These are phyloP conservation scores for Fusarium brachygibbosum DNA, from an alignment of 2,329 filamentous ascomycete species.

Conservation along the genomic window DNA sequence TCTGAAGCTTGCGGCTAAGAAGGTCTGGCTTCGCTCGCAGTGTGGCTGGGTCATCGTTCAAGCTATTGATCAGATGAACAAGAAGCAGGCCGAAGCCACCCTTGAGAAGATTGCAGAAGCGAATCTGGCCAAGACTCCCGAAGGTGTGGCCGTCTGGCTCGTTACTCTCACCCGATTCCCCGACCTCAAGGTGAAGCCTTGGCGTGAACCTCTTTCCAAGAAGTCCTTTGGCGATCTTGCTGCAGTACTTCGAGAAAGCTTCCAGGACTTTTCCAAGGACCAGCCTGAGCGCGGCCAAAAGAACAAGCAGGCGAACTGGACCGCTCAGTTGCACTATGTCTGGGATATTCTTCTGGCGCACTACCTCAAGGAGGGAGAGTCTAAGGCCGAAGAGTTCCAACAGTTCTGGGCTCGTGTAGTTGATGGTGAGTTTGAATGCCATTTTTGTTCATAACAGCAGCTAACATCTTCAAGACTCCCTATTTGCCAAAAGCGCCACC, in stretches of 20 bases:
- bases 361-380: constrained; percentile 58
- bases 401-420: constrained; percentile 90
- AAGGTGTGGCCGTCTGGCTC: constrained; percentile 92
- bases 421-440: constrained; percentile 75
- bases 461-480: constrained; percentile 70
- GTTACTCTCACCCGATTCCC: constrained; percentile 75
- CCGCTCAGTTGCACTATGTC: constrained; percentile 85
- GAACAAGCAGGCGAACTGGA: constrained; percentile 79
- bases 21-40: constrained; percentile 90
- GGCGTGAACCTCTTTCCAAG: constrained; percentile 81
- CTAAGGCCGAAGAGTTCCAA: constrained; percentile 67
- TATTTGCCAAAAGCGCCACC: constrained; percentile 86
- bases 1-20: constrained; percentile 80
- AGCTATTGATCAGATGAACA: constrained; percentile 73
- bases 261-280: constrained; percentile 66
- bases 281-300: constrained; percentile 58
- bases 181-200: constrained; percentile 74
- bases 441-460: background rate
- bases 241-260: constrained; percentile 83
- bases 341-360: constrained; percentile 83
- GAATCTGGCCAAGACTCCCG: constrained; percentile 82
- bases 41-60: constrained; percentile 87
- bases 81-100: constrained; percentile 71
- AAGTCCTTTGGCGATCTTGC: constrained; percentile 78
- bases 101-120: constrained; percentile 73